These are phyloP conservation scores for sorghum (Sorghum bicolor) DNA, from an alignment of 176 grass and related monocot species.

Conservation along the genomic window DNA sequence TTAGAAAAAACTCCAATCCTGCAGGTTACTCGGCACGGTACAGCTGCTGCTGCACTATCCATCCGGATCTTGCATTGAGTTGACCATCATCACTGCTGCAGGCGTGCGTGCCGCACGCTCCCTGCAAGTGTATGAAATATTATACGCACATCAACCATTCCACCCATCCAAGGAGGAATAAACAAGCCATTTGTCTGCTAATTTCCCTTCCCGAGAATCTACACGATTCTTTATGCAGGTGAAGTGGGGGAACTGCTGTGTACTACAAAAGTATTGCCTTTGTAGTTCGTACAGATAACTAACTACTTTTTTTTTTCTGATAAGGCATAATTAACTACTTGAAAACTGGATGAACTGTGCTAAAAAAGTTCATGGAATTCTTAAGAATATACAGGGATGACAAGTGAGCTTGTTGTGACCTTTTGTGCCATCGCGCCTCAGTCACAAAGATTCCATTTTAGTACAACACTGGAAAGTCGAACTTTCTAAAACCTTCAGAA, in stretches of 20 bases:
- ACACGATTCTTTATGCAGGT: slow-evolving; percentile 24
- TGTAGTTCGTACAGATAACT: slow-evolving; percentile 26
- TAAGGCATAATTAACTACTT: slow-evolving; percentile 23
- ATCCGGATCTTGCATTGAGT: slow-evolving; percentile 22
- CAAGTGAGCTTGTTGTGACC: background rate
- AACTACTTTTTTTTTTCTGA: background rate
- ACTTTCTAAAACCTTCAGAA: background rate
- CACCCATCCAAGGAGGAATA: slow-evolving; percentile 13
- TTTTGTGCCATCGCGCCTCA: slow-evolving; percentile 10
- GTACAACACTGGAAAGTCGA: background rate
- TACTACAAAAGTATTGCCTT: slow-evolving; percentile 26
- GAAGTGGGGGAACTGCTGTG: background rate
- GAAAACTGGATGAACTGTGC: slow-evolving; percentile 14
- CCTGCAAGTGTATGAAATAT: slow-evolving; percentile 10
- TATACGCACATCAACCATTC: slow-evolving; percentile 6
- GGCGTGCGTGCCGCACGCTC: slow-evolving; percentile 28
- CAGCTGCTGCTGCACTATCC: background rate
- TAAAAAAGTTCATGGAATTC: background rate
- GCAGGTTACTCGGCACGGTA: background rate
- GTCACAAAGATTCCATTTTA: slow-evolving; percentile 2
- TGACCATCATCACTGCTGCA: slow-evolving; percentile 28
- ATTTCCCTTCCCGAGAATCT: slow-evolving; percentile 28
- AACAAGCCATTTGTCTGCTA: slow-evolving; percentile 20
- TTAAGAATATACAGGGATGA: slow-evolving; percentile 7
- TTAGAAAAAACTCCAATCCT: background rate